These are phyloP conservation scores for Delphinella strobiligena DNA, from an alignment of 2,329 filamentous ascomycete genomes.

Conservation along the genomic window DNA sequence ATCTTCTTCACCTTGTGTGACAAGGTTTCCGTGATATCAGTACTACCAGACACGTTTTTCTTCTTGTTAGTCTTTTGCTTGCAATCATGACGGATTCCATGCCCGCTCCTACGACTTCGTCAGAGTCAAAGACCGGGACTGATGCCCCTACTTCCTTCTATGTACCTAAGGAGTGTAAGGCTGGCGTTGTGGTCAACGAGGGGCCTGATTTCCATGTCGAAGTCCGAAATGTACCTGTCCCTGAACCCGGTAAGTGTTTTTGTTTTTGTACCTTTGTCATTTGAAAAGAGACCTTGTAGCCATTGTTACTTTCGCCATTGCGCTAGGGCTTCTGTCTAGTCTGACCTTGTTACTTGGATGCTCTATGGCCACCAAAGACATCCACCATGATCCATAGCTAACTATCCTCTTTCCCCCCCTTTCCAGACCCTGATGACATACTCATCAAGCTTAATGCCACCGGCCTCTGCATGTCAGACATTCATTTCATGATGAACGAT, in stretches of 20 bases:
- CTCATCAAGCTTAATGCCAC: constrained; percentile 46
- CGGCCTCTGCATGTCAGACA: constrained; percentile 45
- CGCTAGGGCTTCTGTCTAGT: too few relatives aligned
- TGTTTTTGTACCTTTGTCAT: too few relatives aligned
- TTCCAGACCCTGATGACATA: constrained; percentile 39
- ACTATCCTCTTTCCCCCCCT: background rate
- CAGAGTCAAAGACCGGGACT: background rate
- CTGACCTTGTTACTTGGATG: background rate
- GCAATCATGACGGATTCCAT: too few relatives aligned
- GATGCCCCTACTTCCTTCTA: constrained; percentile 13
- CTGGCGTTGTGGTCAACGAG: constrained; percentile 38
- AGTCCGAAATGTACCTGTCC: constrained; percentile 36
- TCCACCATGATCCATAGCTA: background rate
- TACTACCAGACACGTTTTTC: too few relatives aligned
- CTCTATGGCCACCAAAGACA: background rate
- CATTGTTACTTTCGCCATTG: background rate
- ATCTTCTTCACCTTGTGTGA: too few relatives aligned
- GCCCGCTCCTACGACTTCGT: too few relatives aligned
- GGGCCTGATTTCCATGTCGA: constrained; percentile 38
- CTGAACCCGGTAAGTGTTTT: constrained; percentile 30
- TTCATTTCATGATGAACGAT: constrained; percentile 47
- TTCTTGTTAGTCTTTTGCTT: too few relatives aligned
- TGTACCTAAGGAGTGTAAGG: constrained; percentile 39
- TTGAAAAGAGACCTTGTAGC: background rate
- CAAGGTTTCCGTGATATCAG: too few relatives aligned